Conservation (phyloP, 1,284 basidiomycete genomes). For the Meripilus lineatus region DNA sequence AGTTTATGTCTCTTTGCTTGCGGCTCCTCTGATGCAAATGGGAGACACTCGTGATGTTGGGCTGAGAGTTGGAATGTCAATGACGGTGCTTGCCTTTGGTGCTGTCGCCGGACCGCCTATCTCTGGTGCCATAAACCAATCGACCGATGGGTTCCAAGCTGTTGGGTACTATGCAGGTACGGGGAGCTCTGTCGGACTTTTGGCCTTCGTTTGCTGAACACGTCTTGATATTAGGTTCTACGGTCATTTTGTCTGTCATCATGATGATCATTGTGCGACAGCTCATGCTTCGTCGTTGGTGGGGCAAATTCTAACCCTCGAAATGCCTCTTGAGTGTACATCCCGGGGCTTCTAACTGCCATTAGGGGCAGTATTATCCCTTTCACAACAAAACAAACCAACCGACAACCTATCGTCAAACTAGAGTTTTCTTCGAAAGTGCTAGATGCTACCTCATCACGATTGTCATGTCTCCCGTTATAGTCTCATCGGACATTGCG, state of each 20-base stretch:
- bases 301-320: slow-evolving; percentile 3
- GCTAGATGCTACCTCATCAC: too few relatives aligned
- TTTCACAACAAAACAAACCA: too few relatives aligned
- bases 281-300: neutral
- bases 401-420: too few relatives aligned
- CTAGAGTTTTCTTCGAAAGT: too few relatives aligned
- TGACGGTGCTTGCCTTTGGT: slow-evolving; percentile 23
- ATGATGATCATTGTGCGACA: neutral
- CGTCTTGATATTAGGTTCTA: slow-evolving; percentile 1
- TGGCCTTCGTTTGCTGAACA: neutral
- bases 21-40: slow-evolving; percentile 22
- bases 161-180: slow-evolving; percentile 28
- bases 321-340: too few relatives aligned
- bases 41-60: slow-evolving; percentile 25
- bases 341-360: too few relatives aligned
- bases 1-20: slow-evolving; percentile 19
- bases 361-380: too few relatives aligned
- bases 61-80: slow-evolving; percentile 25
- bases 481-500: too few relatives aligned
- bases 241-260: slow-evolving; percentile 3
- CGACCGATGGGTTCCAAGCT: slow-evolving; percentile 19
- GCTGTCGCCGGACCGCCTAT: slow-evolving; percentile 29
- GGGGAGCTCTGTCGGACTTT: neutral
- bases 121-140: slow-evolving; percentile 24
- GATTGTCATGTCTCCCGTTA: too few relatives aligned